Conservation (phyloP, 2,329 filamentous ascomycete species). For the Colletotrichum simmondsii region DNA sequence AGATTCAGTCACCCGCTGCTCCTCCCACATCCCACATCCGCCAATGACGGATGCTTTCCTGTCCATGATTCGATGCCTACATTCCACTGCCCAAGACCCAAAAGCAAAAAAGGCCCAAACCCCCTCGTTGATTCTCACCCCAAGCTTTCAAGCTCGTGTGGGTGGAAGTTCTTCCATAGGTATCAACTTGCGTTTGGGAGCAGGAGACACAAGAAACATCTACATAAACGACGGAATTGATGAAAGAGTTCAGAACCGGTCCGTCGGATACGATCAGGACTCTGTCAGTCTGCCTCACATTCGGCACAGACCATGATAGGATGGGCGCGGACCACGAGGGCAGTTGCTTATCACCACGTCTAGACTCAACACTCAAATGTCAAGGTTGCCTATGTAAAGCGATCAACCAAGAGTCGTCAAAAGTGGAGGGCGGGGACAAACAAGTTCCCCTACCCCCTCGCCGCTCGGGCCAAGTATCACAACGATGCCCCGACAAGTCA, state of each 20-base stretch:
- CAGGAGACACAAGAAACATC: not conserved
- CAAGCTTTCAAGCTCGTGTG: not conserved
- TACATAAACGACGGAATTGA: not conserved
- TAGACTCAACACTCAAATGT: not conserved
- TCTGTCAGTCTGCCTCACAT: not conserved
- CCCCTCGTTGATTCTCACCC: not conserved
- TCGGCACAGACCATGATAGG: not conserved
- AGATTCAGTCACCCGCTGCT: not conserved
- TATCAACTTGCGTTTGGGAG: not conserved
- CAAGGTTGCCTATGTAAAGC: too few species aligned
- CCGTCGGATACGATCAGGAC: not conserved
- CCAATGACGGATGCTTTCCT: not conserved
- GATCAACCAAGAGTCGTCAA: not conserved
- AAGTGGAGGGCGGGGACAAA: slow-evolving; percentile 17
- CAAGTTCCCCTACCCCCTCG: not conserved
- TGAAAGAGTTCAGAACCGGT: not conserved
- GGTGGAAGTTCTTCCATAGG: not conserved
- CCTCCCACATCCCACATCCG: not conserved
- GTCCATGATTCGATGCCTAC: too few species aligned
- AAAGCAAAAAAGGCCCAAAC: not conserved
- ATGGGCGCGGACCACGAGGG: not conserved
- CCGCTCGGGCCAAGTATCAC: not conserved
- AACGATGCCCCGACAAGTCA: slow-evolving; percentile 10
- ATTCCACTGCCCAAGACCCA: not conserved
- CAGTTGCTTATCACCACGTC: not conserved